These are phyloP conservation scores for Dictyostelium intermedium DNA, from an alignment of 78 protist species.

Conservation along the genomic window DNA sequence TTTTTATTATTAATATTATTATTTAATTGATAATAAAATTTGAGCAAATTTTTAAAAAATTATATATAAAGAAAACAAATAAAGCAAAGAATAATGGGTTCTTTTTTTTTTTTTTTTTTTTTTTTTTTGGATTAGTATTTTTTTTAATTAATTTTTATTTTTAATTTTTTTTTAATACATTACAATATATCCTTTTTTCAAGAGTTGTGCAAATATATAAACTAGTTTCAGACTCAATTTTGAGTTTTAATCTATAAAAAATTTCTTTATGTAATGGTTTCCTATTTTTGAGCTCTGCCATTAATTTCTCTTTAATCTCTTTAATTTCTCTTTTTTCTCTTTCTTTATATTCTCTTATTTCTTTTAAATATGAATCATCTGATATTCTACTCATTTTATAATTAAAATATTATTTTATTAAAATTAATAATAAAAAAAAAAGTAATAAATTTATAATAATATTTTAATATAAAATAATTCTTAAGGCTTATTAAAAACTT, in stretches of 20 bases:
- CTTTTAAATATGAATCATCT: background rate
- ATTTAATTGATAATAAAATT: background rate
- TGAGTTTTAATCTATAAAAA: background rate
- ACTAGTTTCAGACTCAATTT: background rate
- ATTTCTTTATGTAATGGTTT: background rate
- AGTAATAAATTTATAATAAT: too few relatives aligned
- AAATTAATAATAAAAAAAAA: background rate
- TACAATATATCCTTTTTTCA: background rate
- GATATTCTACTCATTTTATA: background rate
- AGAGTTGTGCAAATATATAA: background rate
- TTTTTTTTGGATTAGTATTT: too few relatives aligned
- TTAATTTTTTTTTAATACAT: background rate
- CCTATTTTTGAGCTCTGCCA: background rate
- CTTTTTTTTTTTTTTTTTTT: too few relatives aligned
- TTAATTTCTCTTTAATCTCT: background rate
- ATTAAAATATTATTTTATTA: background rate
- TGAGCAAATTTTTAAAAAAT: too few relatives aligned
- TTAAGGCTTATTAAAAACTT: too few relatives aligned
- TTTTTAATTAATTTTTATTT: background rate
- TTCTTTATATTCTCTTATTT: background rate
- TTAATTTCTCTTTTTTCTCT: background rate
- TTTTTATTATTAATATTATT: background rate
- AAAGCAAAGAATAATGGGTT: background rate
- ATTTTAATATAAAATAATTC: too few relatives aligned
- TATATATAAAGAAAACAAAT: too few relatives aligned